Base-by-base conservation (phyloP, 106 monocot genomes). In the Dioscorea dumetorum region DNA sequence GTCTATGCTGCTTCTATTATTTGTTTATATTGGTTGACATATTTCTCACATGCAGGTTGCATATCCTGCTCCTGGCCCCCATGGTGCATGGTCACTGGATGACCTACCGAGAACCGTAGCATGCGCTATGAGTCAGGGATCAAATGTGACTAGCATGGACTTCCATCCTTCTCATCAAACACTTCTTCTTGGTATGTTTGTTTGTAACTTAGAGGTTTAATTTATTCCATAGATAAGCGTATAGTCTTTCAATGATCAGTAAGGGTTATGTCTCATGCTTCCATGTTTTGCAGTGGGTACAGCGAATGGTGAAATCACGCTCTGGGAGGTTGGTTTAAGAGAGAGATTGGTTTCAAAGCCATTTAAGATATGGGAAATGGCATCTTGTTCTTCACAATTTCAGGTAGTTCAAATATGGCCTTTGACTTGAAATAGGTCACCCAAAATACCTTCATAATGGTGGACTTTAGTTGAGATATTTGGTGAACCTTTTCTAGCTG, bases 61-160 rank as follows among this genome's bases (percentile, higher is more conserved):
- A 24, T 87, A 84, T 63, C 80, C 83, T 59, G 72, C 59, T 20
- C 74, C 72, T 65, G 41, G 41, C 3, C 10, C 41, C 41, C 88
- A 84, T 60, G 63, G 61, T 81, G n/a, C 76, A 67, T 76, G 81
- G 78, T 81, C 88, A 52, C 50, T 77, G 48, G 84, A 84, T 62
- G 84, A 88, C 58, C 71, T 88, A 33, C 88, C 88, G 31, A 79
- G 69, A 72, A 66, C 67, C 6, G 82, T 82, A 21, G 79, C 75
- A 74, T 85, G 88, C 66, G 59, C 84, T 22, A 50, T 88, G 18
- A 73, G 60, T 48, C 88, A 88, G 61, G 88, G 88, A 66, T 75
- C 84, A 16, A 79, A 33, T 58, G 84, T 88, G n/a, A 84, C 84
- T 54, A 84, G 76, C 84, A 89, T 85, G 89, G 86, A 87, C n/a